Percentiles rank a stretch among this genome's conserved stretches.
phyloP scores from a whole-genome alignment of 2,329 filamentous ascomycete genomes.

The Fusarium sp. region DNA sequence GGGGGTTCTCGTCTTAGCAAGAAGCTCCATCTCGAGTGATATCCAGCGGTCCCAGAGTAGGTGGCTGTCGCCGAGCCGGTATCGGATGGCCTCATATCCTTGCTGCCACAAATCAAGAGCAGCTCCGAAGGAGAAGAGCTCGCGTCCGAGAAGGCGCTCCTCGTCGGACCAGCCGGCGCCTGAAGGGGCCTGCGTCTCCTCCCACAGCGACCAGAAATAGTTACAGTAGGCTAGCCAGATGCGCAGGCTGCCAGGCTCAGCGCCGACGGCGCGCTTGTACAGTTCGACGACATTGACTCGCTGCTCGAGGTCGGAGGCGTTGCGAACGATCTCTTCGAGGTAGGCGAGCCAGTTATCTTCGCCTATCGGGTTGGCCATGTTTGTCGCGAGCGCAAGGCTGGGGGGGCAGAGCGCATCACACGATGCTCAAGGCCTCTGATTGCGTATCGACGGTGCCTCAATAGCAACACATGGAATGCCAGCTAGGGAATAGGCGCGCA shows the following conservation, averaged over 20 bases:
- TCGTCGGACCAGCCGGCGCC: constrained; percentile 70
- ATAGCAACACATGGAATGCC: constrained; percentile 23
- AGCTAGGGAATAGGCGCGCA: background rate
- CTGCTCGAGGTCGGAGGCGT: constrained; percentile 72
- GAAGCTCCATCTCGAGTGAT: constrained; percentile 76
- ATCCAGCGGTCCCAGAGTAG: constrained; percentile 84
- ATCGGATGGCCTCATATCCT: constrained; percentile 77
- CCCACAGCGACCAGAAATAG: constrained; percentile 79
- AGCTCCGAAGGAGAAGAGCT: constrained; percentile 76
- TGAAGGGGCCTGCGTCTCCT: constrained; percentile 68
- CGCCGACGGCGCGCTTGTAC: constrained; percentile 75
- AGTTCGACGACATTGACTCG: constrained; percentile 78
- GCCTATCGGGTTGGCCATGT: constrained; percentile 71
- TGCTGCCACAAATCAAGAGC: constrained; percentile 78
- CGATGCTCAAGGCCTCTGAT: constrained; percentile 7
- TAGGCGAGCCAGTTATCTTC: constrained; percentile 84
- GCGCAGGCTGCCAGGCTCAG: constrained; percentile 79
- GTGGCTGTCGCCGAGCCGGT: constrained; percentile 81
- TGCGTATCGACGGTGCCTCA: constrained; percentile 10
- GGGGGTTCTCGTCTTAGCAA: constrained; percentile 66
- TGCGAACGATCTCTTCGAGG: constrained; percentile 76
- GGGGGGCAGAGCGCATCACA: constrained; percentile 42
- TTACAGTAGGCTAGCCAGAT: constrained; percentile 84
- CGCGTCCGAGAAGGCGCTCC: constrained; percentile 75
- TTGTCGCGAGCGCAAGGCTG: constrained; percentile 39